Percentiles rank a stretch among this genome's conserved stretches.
Conservation (phyloP, 352 stramenopile genomes). For the Phytopythium montanum region DNA sequence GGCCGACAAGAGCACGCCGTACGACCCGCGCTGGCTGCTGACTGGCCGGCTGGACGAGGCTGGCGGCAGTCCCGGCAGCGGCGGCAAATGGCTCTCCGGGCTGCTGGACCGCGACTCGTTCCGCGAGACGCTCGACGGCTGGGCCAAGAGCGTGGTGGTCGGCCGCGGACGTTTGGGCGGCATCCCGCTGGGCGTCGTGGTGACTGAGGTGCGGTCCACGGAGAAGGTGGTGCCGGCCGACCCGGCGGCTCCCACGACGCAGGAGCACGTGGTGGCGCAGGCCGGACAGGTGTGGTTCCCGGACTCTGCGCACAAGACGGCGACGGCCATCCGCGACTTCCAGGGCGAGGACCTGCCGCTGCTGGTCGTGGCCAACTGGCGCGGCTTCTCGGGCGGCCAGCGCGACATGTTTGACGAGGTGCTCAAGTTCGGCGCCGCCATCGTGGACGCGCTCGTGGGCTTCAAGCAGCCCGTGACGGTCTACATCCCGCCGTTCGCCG, state of each 20-base stretch:
- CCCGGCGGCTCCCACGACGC: slow-evolving; percentile 94
- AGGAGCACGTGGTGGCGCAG: slow-evolving; percentile 97
- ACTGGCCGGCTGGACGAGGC: slow-evolving; percentile 74
- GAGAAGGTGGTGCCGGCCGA: slow-evolving; percentile 98
- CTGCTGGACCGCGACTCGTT: slow-evolving; percentile 99
- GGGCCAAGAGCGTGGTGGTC: slow-evolving; percentile 99
- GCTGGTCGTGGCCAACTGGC: slow-evolving; percentile 99
- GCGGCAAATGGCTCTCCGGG: slow-evolving; percentile 89
- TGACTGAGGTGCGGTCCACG: slow-evolving; percentile 97
- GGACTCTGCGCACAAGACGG: slow-evolving; percentile 99
- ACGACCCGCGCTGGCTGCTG: slow-evolving; percentile 95
- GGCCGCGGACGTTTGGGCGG: slow-evolving; percentile 96
- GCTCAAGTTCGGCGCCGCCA: slow-evolving; percentile 99
- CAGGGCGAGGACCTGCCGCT: slow-evolving; percentile 98
- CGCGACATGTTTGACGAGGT: slow-evolving; percentile 99
- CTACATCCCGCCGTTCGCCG: slow-evolving; percentile 99
- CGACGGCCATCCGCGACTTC: slow-evolving; percentile 99
- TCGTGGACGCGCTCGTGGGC: slow-evolving; percentile 98
- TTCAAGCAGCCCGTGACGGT: slow-evolving; percentile 99
- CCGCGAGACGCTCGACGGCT: slow-evolving; percentile 97
- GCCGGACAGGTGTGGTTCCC: slow-evolving; percentile 99
- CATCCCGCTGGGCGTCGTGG: slow-evolving; percentile 98
- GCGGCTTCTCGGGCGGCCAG: slow-evolving; percentile 99
- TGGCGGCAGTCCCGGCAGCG: slow-evolving; percentile 69
- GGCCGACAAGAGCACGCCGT: slow-evolving; percentile 91